Evolutionary conservation across 106 monocot genomes (phyloP).

Genomic region (Dioscorea alata): DNA sequence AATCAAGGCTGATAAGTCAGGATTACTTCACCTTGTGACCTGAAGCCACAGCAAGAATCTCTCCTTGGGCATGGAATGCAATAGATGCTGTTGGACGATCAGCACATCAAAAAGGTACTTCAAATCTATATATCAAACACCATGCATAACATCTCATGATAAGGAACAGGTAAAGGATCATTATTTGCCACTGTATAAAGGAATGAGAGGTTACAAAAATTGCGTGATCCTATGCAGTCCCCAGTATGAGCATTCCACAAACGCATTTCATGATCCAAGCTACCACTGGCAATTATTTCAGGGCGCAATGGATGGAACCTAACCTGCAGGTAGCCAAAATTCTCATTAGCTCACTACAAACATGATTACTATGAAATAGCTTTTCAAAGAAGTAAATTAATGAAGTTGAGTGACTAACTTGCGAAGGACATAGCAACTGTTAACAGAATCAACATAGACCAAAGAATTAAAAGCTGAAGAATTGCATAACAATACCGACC

Average conservation of each 20-base stretch:
- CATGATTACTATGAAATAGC: neutral
- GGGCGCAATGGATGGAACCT: conserved; percentile 84
- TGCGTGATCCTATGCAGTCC: conserved; percentile 72
- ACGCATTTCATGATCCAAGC: conserved; percentile 96
- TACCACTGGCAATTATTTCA: conserved; percentile 96
- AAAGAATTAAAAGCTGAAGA: no score
- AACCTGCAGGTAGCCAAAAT: conserved; percentile 50
- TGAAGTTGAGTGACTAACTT: neutral
- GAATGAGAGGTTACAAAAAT: conserved; percentile 62
- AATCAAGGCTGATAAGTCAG: neutral
- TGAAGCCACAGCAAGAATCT: conserved; percentile 95
- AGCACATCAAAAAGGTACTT: conserved; percentile 15
- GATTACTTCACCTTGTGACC: conserved; percentile 74
- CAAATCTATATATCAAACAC: neutral
- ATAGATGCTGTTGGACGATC: conserved; percentile 97
- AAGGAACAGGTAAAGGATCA: no score
- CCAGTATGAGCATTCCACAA: conserved; percentile 88
- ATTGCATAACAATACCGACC: no score
- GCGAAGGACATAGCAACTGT: no score
- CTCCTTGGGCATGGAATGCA: conserved; percentile 96
- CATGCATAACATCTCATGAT: no score
- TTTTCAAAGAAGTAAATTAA: neutral
- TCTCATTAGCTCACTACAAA: conserved; percentile 1
- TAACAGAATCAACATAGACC: no score
- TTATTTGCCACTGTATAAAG: no score